Evolutionary conservation across 148 eudicot species (phyloP).

Genomic region (Polygonum aviculare): DNA sequence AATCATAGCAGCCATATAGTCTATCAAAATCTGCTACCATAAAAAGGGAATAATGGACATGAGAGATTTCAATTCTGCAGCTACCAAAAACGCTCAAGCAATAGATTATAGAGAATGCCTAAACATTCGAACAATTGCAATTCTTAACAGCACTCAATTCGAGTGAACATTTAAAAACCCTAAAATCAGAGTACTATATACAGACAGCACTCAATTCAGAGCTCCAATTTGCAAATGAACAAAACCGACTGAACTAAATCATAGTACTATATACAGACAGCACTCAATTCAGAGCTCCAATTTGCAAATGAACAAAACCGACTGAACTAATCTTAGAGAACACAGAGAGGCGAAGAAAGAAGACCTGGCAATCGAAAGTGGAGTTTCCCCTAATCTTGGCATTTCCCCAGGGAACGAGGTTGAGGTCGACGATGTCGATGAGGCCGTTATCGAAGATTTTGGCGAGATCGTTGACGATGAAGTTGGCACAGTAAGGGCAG

Average conservation of each 20-base stretch:
- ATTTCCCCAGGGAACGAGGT: conserved; percentile 70
- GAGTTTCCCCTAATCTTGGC: conserved; percentile 29
- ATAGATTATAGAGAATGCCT: background rate
- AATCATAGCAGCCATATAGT: background rate
- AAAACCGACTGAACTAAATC: background rate
- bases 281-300: background rate
- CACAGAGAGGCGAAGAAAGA: background rate
- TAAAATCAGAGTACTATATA: background rate
- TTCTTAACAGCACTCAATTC: background rate
- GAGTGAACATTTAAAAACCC: background rate
- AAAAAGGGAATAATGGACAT: background rate
- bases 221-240: background rate
- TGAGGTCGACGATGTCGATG: conserved; percentile 44
- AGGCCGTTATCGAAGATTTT: conserved; percentile 38
- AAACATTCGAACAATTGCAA: background rate
- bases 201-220: background rate
- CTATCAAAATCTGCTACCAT: background rate
- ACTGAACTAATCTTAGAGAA: background rate
- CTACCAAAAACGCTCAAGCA: background rate
- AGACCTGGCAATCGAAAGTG: conserved; percentile 59
- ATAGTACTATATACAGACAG: background rate
- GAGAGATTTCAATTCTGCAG: background rate
- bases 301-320: background rate
- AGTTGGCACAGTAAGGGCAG: conserved; percentile 51
- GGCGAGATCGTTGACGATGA: conserved; percentile 36